Evolutionary conservation across 768 basidiomycete genomes (phyloP).

Genomic region (Tricholoma matsutake): DNA sequence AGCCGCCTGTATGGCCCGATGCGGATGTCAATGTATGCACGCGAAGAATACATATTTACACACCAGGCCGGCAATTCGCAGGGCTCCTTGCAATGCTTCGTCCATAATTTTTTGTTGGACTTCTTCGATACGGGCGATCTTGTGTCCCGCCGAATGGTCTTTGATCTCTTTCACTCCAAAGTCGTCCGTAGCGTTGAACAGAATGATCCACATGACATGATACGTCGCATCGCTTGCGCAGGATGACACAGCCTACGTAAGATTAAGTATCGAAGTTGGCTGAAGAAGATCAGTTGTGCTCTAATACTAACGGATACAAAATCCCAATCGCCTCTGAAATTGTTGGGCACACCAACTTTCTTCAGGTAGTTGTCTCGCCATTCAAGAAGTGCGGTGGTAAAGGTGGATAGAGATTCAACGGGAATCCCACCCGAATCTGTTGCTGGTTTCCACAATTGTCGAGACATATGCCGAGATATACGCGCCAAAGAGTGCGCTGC

Average conservation of each 20-base stretch:
- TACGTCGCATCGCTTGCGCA: conserved; percentile 87
- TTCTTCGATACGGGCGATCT: conserved; percentile 48
- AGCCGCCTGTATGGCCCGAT: conserved; percentile 47
- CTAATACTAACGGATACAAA: conserved; percentile 59
- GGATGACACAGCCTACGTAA: conserved; percentile 43
- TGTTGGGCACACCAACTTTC: conserved; percentile 81
- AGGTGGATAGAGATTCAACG: conserved; percentile 53
- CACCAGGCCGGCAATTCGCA: conserved; percentile 87
- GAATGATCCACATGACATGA: conserved; percentile 87
- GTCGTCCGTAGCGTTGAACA: conserved; percentile 81
- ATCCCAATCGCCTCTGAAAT: conserved; percentile 86
- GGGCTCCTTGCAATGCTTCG: conserved; percentile 81
- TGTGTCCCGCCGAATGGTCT: conserved; percentile 35
- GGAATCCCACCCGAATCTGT: conserved; percentile 79
- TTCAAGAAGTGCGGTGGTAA: conserved; percentile 54
- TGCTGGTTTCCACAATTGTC: conserved; percentile 75
- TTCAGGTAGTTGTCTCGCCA: conserved; percentile 80
- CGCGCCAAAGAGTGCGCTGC: conserved; percentile 83
- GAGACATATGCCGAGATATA: conserved; percentile 78
- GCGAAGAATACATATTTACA: conserved; percentile 23
- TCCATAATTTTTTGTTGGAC: conserved; percentile 69
- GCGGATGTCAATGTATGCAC: conserved; percentile 1
- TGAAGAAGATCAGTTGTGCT: conserved; percentile 4
- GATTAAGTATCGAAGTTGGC: conserved; percentile 4
- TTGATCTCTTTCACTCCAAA: conserved; percentile 79